Conservation (phyloP, 345 rosid species). For the Iberis pinnata region DNA sequence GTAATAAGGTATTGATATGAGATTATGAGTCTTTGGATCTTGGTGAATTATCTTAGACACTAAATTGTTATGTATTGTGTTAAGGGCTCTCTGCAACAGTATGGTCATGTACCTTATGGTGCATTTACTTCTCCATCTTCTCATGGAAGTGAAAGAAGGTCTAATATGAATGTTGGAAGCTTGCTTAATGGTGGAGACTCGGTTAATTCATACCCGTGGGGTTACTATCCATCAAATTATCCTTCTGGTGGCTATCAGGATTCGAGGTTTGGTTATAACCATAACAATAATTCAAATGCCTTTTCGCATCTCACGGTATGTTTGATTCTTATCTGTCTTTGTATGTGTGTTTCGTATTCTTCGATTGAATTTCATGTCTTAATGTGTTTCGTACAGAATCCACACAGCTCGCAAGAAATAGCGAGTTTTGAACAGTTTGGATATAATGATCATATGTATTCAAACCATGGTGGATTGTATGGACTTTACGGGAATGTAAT, state of each 20-base stretch:
- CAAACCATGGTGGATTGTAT: constrained; percentile 43
- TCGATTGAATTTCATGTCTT: neutral
- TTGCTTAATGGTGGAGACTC: constrained; percentile 31
- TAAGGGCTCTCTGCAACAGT: constrained; percentile 38
- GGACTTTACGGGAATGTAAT: constrained; percentile 46
- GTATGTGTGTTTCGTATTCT: constrained; percentile 1
- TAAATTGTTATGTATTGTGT: constrained; percentile 16
- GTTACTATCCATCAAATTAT: constrained; percentile 31
- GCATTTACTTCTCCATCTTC: constrained; percentile 34
- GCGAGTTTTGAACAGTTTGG: constrained; percentile 39
- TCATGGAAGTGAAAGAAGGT: constrained; percentile 25
- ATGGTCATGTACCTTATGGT: constrained; percentile 42
- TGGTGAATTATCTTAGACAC: neutral
- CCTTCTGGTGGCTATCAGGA: constrained; percentile 34
- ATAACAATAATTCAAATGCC: constrained; percentile 29
- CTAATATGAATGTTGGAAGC: constrained; percentile 16
- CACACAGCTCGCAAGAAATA: constrained; percentile 39
- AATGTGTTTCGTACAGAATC: constrained; percentile 32
- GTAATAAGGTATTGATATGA: constrained; percentile 35
- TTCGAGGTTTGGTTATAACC: constrained; percentile 42
- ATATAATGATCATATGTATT: constrained; percentile 42
- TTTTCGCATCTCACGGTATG: constrained; percentile 45
- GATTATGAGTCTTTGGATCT: neutral
- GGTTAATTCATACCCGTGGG: constrained; percentile 37
- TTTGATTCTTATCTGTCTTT: constrained; percentile 6